Evolutionary conservation across 2,329 filamentous ascomycete species (phyloP), one percentile per base, ranked within the genome.

Genomic region (Alternaria postmessia): DNA sequence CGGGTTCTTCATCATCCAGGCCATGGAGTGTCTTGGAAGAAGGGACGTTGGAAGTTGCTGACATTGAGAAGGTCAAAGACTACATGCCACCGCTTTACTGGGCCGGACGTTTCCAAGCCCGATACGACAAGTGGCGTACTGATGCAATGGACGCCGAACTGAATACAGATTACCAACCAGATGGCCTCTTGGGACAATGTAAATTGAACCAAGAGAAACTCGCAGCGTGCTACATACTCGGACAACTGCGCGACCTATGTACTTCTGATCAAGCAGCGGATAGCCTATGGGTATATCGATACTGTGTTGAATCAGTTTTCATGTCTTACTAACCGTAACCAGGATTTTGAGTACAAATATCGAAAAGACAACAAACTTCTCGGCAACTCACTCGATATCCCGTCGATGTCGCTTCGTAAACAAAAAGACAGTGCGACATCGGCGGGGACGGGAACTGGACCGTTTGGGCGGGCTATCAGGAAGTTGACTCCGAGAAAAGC

Each of bases 301-400:
- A 36, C 26, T 48, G 1, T 18, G 3, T 26, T 5, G 24, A 30
- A 2, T n/a, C n/a, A 32, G 16, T 34, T 2, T 16, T n/a, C 18
- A 20, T 32, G 1, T 26, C 38, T 42, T 7, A 41, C 51, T 69
- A 12, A 64, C 28, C 22, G 9, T 1, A 16, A 3, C 1, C 32
- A 78, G 75, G 74, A 74, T n/a, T 78, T 76, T 41, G 75, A 78
- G 52, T 69, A 68, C 52, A 74, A 54, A 46, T 77, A 77, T 49
- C 65, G 75, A 12, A 71, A 65, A 51, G 71, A 75, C 20, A 63
- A 76, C 60, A 67, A 68, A 14, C 52, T 78, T 18, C 65, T 75
- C 9, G 66, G 63, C 22, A 62, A 59, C 12, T 53, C 62, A 42
- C 34, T 61, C 36, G 63, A 71, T 39, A 44, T 66, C 20, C 62